A percentile compares a stretch with the other conserved stretches of the same genome.
phyloP scores from a whole-genome alignment of 345 rosid genomes.

The Kernera saxatilis region DNA sequence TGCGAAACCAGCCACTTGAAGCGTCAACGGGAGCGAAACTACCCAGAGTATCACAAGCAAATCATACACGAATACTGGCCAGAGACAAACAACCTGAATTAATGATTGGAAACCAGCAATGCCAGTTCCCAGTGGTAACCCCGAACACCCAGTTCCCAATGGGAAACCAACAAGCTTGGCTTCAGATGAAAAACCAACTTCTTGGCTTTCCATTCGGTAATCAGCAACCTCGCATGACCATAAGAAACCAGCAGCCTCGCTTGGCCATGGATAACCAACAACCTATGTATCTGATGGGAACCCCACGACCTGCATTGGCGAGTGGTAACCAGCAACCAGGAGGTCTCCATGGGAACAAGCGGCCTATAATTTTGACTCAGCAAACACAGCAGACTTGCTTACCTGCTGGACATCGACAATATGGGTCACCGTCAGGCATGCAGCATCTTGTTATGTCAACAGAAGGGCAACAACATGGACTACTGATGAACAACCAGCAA shows the following conservation, averaged over 20 bases:
- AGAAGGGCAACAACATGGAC: constrained; percentile 33
- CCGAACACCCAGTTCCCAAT: background rate
- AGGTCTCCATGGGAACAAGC: constrained; percentile 15
- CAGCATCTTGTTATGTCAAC: constrained; percentile 16
- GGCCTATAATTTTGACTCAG: constrained; percentile 19
- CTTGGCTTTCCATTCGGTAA: constrained; percentile 16
- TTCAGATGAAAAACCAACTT: constrained; percentile 20
- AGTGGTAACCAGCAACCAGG: constrained; percentile 21
- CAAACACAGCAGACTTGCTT: constrained; percentile 9
- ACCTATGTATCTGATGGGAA: constrained; percentile 14
- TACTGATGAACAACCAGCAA: constrained; percentile 21
- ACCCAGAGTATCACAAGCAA: background rate
- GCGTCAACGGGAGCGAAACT: background rate
- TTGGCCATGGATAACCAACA: constrained; percentile 22
- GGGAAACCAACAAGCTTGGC: constrained; percentile 20
- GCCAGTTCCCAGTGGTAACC: constrained; percentile 19
- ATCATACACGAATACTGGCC: background rate
- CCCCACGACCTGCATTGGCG: constrained; percentile 13
- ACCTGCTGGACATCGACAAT: constrained; percentile 10
- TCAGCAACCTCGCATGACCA: constrained; percentile 5
- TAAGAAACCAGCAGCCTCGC: constrained; percentile 31
- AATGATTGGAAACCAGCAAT: constrained; percentile 16
- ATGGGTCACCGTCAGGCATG: constrained; percentile 1
- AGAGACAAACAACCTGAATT: constrained; percentile 20
- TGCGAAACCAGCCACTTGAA: background rate